A percentile compares a stretch with the other conserved stretches of the same genome.
Evolutionary conservation across 2,329 filamentous ascomycete species (phyloP).

Genomic region (Juglanconis sp.): DNA sequence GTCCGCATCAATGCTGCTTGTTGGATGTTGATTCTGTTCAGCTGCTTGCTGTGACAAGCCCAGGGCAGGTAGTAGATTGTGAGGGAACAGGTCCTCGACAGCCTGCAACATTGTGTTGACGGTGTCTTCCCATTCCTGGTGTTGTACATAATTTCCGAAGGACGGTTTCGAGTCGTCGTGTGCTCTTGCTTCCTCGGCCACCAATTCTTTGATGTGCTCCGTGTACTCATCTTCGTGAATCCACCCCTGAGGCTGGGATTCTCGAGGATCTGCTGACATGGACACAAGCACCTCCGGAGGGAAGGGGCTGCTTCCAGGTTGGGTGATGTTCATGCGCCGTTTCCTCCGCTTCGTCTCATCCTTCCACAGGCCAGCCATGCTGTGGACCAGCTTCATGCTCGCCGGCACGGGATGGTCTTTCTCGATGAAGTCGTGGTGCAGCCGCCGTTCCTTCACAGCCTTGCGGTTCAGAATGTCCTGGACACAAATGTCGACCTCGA

Average conservation of each 20-base stretch:
- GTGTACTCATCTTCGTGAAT: constrained; percentile 86
- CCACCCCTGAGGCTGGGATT: constrained; percentile 75
- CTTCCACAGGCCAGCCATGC: constrained; percentile 90
- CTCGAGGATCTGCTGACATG: constrained; percentile 80
- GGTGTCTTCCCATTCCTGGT: constrained; percentile 47
- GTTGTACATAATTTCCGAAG: constrained; percentile 66
- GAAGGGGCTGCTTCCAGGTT: constrained; percentile 71
- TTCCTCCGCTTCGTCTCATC: constrained; percentile 82
- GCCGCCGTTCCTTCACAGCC: constrained; percentile 68
- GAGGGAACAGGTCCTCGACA: constrained; percentile 80
- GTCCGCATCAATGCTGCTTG: constrained; percentile 59
- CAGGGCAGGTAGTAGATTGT: constrained; percentile 53
- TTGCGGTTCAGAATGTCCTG: constrained; percentile 83
- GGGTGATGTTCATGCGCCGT: constrained; percentile 61
- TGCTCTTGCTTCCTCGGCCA: constrained; percentile 59
- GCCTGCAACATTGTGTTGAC: constrained; percentile 80
- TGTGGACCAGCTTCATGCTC: constrained; percentile 80
- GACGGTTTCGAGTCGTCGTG: constrained; percentile 40
- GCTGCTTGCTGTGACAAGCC: constrained; percentile 33
- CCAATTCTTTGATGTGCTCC: constrained; percentile 60
- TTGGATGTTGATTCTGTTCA: constrained; percentile 28
- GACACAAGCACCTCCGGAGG: constrained; percentile 77
- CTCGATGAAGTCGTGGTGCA: constrained; percentile 88
- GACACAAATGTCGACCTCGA: constrained; percentile 87
- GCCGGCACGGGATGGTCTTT: constrained; percentile 57